Percentiles rank a stretch among this genome's conserved stretches.
Conservation (phyloP, 805 yeast genomes). For the Ogataea corticis region DNA sequence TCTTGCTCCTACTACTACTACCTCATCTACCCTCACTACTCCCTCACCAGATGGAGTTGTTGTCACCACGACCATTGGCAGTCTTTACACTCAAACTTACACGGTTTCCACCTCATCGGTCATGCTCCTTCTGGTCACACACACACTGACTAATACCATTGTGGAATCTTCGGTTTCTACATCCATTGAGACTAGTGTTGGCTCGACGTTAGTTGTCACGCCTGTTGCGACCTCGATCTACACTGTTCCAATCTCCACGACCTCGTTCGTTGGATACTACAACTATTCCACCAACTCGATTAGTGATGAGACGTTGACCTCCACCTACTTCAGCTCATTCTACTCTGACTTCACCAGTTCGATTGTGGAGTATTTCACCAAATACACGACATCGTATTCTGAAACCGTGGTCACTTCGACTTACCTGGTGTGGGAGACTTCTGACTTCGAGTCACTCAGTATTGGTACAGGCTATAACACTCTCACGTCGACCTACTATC, state of each 20-base stretch:
- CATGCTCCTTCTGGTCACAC: constrained; percentile 20
- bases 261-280: constrained; percentile 15
- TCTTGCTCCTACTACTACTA: not conserved
- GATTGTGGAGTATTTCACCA: constrained; percentile 2
- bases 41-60: constrained; percentile 6
- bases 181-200: constrained; percentile 6
- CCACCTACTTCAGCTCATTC: constrained; percentile 11
- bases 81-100: constrained; percentile 17
- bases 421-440: constrained; percentile 16
- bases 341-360: constrained; percentile 10
- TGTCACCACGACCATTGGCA: constrained; percentile 16
- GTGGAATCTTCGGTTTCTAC: constrained; percentile 9
- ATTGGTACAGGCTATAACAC: constrained; percentile 15
- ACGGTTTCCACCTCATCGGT: constrained; percentile 21
- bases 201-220: constrained; percentile 8
- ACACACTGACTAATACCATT: constrained; percentile 12
- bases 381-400: constrained; percentile 3
- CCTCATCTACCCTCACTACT: constrained; percentile 1
- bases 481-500: constrained; percentile 16
- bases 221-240: constrained; percentile 16
- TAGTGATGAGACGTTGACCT: constrained; percentile 6
- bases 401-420: constrained; percentile 13
- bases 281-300: constrained; percentile 8
- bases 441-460: constrained; percentile 10
- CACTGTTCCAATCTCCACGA: constrained; percentile 11